Conservation (phyloP, 2,329 filamentous ascomycete genomes). For the Fusarium pseudoanthophilum region DNA sequence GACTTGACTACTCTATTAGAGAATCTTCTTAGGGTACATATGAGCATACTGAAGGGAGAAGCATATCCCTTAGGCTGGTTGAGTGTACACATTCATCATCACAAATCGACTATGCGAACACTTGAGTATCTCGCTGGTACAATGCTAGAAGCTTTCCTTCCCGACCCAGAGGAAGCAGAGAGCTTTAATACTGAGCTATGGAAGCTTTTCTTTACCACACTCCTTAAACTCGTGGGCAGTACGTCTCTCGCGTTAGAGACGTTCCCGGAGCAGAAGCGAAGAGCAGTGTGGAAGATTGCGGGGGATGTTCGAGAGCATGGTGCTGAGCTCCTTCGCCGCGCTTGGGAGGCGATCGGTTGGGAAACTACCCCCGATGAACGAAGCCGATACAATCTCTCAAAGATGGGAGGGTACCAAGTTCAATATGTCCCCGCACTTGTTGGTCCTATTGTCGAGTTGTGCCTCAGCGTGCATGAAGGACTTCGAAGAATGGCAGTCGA, state of each 20-base stretch:
- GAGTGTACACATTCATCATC: constrained; percentile 91
- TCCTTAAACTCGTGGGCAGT: constrained; percentile 90
- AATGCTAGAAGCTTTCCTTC: constrained; percentile 84
- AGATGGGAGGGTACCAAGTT: constrained; percentile 96
- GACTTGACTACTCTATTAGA: constrained; percentile 81
- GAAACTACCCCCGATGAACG: constrained; percentile 85
- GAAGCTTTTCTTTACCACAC: constrained; percentile 90
- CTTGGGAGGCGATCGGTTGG: constrained; percentile 98
- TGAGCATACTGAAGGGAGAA: constrained; percentile 88
- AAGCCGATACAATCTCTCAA: constrained; percentile 78
- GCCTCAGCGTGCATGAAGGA: constrained; percentile 93
- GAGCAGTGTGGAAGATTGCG: constrained; percentile 98
- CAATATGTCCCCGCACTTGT: constrained; percentile 96
- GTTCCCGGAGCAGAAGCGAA: constrained; percentile 94
- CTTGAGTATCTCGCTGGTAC: constrained; percentile 84
- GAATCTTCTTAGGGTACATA: constrained; percentile 83
- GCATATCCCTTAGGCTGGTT: constrained; percentile 92
- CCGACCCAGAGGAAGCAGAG: constrained; percentile 90
- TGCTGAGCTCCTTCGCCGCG: constrained; percentile 82
- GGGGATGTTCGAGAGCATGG: constrained; percentile 94
- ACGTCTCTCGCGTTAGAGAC: constrained; percentile 91
- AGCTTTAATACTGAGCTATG: constrained; percentile 92
- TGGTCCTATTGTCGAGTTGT: constrained; percentile 90
- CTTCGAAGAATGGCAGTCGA: constrained; percentile 90
- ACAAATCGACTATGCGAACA: constrained; percentile 87